Conservation (phyloP, 805 yeast species). For the Candida vaughaniae region DNA sequence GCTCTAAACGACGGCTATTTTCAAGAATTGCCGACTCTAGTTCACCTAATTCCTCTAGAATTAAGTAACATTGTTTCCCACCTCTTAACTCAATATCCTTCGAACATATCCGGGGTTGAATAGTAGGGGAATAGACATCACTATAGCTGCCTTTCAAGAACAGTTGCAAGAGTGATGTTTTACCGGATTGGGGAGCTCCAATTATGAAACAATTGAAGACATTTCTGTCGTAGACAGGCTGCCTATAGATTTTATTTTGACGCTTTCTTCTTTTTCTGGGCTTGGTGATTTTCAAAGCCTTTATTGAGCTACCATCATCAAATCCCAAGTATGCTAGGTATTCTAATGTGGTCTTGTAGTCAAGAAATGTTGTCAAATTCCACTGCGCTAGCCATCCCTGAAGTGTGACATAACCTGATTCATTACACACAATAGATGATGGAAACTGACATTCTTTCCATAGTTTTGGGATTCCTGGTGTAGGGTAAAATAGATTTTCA, state of each 20-base stretch:
- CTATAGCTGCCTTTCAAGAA: slow-evolving; percentile 74
- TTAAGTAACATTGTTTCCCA: slow-evolving; percentile 91
- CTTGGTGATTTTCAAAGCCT: slow-evolving; percentile 68
- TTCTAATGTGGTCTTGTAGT: slow-evolving; percentile 78
- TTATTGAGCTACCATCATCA: slow-evolving; percentile 44
- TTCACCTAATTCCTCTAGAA: slow-evolving; percentile 87
- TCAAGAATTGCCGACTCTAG: slow-evolving; percentile 79
- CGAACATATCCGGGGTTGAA: slow-evolving; percentile 77
- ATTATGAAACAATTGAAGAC: slow-evolving; percentile 87
- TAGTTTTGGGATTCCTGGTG: slow-evolving; percentile 86
- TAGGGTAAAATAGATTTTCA: slow-evolving; percentile 69
- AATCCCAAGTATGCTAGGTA: slow-evolving; percentile 90
- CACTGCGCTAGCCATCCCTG: slow-evolving; percentile 99
- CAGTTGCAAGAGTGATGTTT: slow-evolving; percentile 77
- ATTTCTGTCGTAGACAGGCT: slow-evolving; percentile 74
- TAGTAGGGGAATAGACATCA: slow-evolving; percentile 75
- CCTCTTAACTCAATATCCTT: slow-evolving; percentile 92
- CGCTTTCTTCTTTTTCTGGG: slow-evolving; percentile 71
- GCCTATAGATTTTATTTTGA: slow-evolving; percentile 62
- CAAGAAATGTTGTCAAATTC: slow-evolving; percentile 93
- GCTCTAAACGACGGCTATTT: slow-evolving; percentile 64
- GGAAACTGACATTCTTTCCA: slow-evolving; percentile 92
- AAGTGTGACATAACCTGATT: slow-evolving; percentile 81
- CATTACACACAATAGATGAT: slow-evolving; percentile 81
- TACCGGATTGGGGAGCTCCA: slow-evolving; percentile 87